A percentile compares a stretch with the other conserved stretches of the same genome.
These are phyloP conservation scores for Salix dunnii DNA, from an alignment of 345 rosid genomes.

Conservation along the genomic window DNA sequence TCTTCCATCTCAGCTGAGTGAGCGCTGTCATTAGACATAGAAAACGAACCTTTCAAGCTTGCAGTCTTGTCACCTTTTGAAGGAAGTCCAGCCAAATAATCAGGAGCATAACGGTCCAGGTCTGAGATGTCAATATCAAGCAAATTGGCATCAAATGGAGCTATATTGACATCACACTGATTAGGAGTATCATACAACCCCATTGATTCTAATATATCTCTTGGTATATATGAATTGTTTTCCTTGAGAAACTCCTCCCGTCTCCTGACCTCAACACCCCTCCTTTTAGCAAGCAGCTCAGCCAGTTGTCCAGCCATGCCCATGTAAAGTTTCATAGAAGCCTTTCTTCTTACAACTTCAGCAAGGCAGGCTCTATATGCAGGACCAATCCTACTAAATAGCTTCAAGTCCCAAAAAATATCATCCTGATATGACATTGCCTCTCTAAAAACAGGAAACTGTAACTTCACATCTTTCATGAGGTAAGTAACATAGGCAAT, in stretches of 20 bases:
- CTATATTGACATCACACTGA: slow-evolving; percentile 88
- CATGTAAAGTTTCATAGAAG: slow-evolving; percentile 95
- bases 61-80: slow-evolving; percentile 49
- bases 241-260: slow-evolving; percentile 81
- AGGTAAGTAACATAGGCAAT: slow-evolving; percentile 55
- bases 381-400: slow-evolving; percentile 75
- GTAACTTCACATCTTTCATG: slow-evolving; percentile 84
- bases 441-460: slow-evolving; percentile 93
- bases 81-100: slow-evolving; percentile 57
- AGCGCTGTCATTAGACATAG: slow-evolving; percentile 60
- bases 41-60: slow-evolving; percentile 53
- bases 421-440: slow-evolving; percentile 84
- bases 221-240: slow-evolving; percentile 61
- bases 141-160: slow-evolving; percentile 75
- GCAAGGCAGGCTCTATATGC: slow-evolving; percentile 98
- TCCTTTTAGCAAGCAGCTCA: slow-evolving; percentile 83
- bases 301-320: slow-evolving; percentile 99
- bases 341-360: slow-evolving; percentile 84
- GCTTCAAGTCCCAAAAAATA: slow-evolving; percentile 62
- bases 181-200: slow-evolving; percentile 81
- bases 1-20: slow-evolving; percentile 58
- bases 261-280: slow-evolving; percentile 83
- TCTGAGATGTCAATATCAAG: slow-evolving; percentile 75
- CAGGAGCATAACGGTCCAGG: slow-evolving; percentile 82
- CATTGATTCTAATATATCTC: slow-evolving; percentile 77